A percentile compares a stretch with the other conserved stretches of the same genome.
phyloP scores from a whole-genome alignment of 1,139 yeast species.

The Candida labiduridarum region DNA sequence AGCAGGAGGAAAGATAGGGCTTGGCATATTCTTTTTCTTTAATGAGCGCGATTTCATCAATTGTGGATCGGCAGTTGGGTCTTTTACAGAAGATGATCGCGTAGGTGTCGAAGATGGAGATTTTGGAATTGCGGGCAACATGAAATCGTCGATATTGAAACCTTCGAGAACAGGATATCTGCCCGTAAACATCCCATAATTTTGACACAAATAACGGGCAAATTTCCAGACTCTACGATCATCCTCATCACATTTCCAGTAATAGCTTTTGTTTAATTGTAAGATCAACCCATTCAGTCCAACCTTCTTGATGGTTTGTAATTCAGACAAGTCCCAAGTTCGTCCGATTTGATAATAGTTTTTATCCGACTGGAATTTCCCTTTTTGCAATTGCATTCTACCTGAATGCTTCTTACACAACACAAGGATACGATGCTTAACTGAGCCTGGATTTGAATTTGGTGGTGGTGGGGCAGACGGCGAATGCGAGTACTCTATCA shows the following conservation, averaged over 20 bases:
- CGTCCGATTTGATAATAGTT: slow-evolving; percentile 85
- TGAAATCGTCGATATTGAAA: slow-evolving; percentile 36
- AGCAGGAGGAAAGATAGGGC: slow-evolving; percentile 16
- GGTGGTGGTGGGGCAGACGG: slow-evolving; percentile 46
- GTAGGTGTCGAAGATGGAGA: slow-evolving; percentile 10
- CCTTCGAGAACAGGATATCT: slow-evolving; percentile 61
- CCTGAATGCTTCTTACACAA: slow-evolving; percentile 53
- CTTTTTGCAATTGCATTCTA: slow-evolving; percentile 78
- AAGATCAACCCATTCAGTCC: slow-evolving; percentile 61
- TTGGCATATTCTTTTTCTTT: slow-evolving; percentile 30
- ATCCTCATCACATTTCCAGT: slow-evolving; percentile 78
- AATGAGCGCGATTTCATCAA: slow-evolving; percentile 27
- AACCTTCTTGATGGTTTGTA: slow-evolving; percentile 55
- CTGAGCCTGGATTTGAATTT: slow-evolving; percentile 32
- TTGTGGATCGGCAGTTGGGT: slow-evolving; percentile 25
- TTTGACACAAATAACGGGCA: slow-evolving; percentile 60
- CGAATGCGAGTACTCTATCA: slow-evolving; percentile 42
- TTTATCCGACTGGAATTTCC: slow-evolving; percentile 73
- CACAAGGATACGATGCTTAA: slow-evolving; percentile 44
- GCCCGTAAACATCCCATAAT: slow-evolving; percentile 69
- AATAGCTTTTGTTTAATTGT: slow-evolving; percentile 75
- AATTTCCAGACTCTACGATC: slow-evolving; percentile 63
- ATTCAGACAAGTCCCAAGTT: slow-evolving; percentile 85
- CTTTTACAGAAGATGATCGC: slow-evolving; percentile 11
- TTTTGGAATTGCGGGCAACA: slow-evolving; percentile 32